These are phyloP conservation scores for Suillus bovinus DNA, from an alignment of 768 basidiomycete genomes.

Conservation along the genomic window DNA sequence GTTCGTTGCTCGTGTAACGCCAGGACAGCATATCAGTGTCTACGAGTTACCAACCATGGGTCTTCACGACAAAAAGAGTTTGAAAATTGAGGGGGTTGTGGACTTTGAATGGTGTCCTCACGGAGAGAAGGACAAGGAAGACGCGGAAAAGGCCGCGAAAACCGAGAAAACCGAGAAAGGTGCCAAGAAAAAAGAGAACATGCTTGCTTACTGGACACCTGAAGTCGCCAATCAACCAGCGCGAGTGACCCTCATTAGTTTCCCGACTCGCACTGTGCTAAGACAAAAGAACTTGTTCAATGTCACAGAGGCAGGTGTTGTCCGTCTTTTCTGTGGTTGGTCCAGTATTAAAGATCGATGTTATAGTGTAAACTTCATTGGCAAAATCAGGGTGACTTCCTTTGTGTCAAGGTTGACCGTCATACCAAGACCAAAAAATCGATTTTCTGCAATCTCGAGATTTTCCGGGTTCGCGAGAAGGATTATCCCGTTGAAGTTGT, in stretches of 20 bases:
- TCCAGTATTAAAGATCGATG: slow-evolving; percentile 2
- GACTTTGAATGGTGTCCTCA: slow-evolving; percentile 99
- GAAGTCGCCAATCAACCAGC: slow-evolving; percentile 97
- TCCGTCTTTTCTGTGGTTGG: slow-evolving; percentile 7
- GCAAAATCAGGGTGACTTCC: slow-evolving; percentile 98
- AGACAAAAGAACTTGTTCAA: slow-evolving; percentile 98
- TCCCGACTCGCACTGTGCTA: slow-evolving; percentile 81
- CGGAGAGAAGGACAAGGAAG: slow-evolving; percentile 85
- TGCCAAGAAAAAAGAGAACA: slow-evolving; percentile 82
- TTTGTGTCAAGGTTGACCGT: slow-evolving; percentile 98
- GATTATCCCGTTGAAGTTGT: slow-evolving; percentile 97
- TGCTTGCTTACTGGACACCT: slow-evolving; percentile 97
- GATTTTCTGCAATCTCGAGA: slow-evolving; percentile 96
- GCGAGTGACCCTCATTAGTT: slow-evolving; percentile 87
- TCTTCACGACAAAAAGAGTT: slow-evolving; percentile 91
- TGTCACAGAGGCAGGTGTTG: slow-evolving; percentile 81
- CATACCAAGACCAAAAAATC: slow-evolving; percentile 99
- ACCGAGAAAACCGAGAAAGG: slow-evolving; percentile 44
- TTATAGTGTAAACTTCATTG: slow-evolving; percentile 92
- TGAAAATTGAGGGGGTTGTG: slow-evolving; percentile 96
- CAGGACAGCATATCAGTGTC: slow-evolving; percentile 92
- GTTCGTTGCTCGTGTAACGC: slow-evolving; percentile 86
- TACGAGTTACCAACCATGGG: slow-evolving; percentile 95
- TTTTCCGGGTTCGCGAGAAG: slow-evolving; percentile 96
- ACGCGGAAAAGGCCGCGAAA: slow-evolving; percentile 45